These are phyloP conservation scores for Alloteropsis semialata DNA, from an alignment of 176 grass and related monocot species.

Conservation along the genomic window DNA sequence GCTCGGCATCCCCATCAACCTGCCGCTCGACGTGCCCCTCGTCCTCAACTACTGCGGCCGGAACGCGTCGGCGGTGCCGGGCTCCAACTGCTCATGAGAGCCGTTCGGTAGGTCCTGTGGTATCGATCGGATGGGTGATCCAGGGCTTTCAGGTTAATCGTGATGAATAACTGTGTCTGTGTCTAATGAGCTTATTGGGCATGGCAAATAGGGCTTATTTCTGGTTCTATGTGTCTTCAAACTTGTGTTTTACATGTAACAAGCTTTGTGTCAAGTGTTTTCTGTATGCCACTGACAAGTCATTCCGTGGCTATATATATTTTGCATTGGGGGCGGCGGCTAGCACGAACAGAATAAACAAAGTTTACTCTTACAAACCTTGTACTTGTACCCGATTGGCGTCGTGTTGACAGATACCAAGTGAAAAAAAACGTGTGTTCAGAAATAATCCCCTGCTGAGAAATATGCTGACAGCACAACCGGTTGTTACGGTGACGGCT, in stretches of 20 bases:
- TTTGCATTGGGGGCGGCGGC: neutral
- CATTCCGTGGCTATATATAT: neutral
- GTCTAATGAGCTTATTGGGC: neutral
- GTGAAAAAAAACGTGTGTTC: no score
- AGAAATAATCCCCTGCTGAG: no score
- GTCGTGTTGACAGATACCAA: no score
- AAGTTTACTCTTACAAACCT: neutral
- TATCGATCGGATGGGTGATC: neutral
- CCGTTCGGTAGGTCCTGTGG: no score
- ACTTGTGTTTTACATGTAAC: neutral
- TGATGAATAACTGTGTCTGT: neutral
- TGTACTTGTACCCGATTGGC: no score
- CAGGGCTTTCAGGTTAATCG: neutral
- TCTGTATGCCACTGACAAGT: neutral
- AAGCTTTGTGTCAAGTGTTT: neutral
- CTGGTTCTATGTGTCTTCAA: neutral
- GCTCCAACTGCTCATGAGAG: conserved; percentile 30
- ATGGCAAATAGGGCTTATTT: neutral
- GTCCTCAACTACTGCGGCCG: conserved; percentile 61
- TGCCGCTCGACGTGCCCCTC: conserved; percentile 57
- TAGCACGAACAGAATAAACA: neutral
- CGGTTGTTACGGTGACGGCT: no score
- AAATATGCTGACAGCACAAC: no score
- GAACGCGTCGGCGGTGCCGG: conserved; percentile 23
- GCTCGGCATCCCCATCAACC: conserved; percentile 54